Conservation (phyloP, 805 yeast species). For the Cyberlindnera americana region DNA sequence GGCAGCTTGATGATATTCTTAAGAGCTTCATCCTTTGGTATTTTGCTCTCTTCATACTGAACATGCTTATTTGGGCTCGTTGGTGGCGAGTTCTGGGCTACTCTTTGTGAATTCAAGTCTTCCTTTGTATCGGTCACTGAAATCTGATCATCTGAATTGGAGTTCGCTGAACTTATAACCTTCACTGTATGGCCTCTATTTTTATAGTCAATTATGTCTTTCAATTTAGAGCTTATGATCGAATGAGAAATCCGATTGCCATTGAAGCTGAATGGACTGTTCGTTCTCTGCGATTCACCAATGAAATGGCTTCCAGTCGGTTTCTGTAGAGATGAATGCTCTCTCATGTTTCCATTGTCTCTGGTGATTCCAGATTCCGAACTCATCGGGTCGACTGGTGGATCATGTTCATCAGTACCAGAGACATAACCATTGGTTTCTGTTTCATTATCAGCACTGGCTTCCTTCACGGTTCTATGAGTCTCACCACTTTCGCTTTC, state of each 20-base stretch:
- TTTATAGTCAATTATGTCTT: constrained; percentile 14
- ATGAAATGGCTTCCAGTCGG: neutral
- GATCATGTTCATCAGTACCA: too few relatives aligned
- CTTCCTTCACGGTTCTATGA: too few relatives aligned
- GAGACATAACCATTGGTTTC: too few relatives aligned
- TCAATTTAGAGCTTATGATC: constrained; percentile 11
- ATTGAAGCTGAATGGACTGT: constrained; percentile 20
- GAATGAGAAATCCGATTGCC: constrained; percentile 8
- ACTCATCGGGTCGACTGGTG: too few relatives aligned
- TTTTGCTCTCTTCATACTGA: constrained; percentile 1
- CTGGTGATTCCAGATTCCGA: too few relatives aligned
- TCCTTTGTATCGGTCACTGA: neutral
- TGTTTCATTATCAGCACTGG: too few relatives aligned
- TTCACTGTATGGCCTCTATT: constrained; percentile 9
- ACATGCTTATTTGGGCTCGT: constrained; percentile 12
- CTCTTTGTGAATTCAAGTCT: constrained; percentile 10
- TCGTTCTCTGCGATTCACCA: neutral
- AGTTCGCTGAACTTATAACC: constrained; percentile 14
- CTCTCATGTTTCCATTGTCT: too few relatives aligned
- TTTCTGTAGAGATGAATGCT: neutral
- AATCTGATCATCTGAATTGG: too few relatives aligned
- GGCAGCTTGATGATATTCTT: constrained; percentile 4
- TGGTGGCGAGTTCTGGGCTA: constrained; percentile 24
- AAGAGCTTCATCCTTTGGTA: constrained; percentile 7
- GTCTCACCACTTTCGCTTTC: too few relatives aligned